These are phyloP conservation scores for Penicillium digitatum DNA, from an alignment of 2,329 filamentous ascomycete species.

Conservation along the genomic window DNA sequence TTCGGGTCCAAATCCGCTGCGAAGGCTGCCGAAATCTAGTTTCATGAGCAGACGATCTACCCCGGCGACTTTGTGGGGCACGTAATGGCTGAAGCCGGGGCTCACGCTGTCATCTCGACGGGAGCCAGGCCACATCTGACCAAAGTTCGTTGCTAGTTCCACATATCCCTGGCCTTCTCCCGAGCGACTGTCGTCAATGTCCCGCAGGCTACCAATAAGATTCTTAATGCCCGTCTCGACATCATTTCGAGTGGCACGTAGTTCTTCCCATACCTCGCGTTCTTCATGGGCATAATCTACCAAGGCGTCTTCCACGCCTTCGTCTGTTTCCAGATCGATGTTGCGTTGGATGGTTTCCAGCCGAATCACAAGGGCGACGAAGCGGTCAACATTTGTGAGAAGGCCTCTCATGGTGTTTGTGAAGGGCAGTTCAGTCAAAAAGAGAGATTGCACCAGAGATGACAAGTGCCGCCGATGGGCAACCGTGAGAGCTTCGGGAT, in stretches of 20 bases:
- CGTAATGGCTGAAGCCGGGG: slow-evolving; percentile 48
- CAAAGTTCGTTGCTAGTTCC: slow-evolving; percentile 28
- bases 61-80: slow-evolving; percentile 69
- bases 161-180: slow-evolving; percentile 35
- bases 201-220: slow-evolving; percentile 53
- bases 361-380: slow-evolving; percentile 71
- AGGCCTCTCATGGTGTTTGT: slow-evolving; percentile 38
- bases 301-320: slow-evolving; percentile 73
- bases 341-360: slow-evolving; percentile 72
- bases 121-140: slow-evolving; percentile 27
- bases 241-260: slow-evolving; percentile 60
- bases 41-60: slow-evolving; percentile 89
- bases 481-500: slow-evolving; percentile 77
- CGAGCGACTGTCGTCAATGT: slow-evolving; percentile 57
- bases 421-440: slow-evolving; percentile 43
- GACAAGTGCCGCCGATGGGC: slow-evolving; percentile 75
- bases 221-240: slow-evolving; percentile 66
- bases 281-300: slow-evolving; percentile 71
- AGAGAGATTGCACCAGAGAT: slow-evolving; percentile 52
- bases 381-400: slow-evolving; percentile 64
- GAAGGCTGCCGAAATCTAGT: slow-evolving; percentile 58
- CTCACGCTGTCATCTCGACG: slow-evolving; percentile 22
- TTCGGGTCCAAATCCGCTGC: slow-evolving; percentile 12
- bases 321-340: slow-evolving; percentile 75
- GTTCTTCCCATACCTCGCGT: slow-evolving; percentile 59